Conservation (phyloP, 441 rosid species). For the Populus hybrid region DNA sequence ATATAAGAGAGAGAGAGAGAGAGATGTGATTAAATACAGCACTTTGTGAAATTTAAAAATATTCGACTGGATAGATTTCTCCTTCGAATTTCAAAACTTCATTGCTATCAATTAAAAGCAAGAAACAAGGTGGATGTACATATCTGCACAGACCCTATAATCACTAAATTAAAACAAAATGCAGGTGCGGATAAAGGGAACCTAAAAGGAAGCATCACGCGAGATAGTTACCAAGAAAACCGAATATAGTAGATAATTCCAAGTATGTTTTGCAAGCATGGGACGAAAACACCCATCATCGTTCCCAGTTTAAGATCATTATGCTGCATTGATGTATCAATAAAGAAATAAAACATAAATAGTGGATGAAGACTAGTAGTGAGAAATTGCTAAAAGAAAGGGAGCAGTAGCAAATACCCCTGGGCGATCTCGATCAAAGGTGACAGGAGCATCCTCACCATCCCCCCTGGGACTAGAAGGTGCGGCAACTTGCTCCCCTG, state of each 20-base stretch:
- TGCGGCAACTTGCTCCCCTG: slow-evolving; percentile 70
- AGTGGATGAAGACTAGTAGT: not conserved
- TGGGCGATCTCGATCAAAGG: slow-evolving; percentile 48
- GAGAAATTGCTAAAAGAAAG: not conserved
- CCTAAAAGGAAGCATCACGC: slow-evolving; percentile 11
- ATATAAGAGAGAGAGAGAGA: no score
- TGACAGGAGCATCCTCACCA: slow-evolving; percentile 64
- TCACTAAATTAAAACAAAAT: slow-evolving; percentile 3
- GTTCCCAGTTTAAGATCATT: slow-evolving; percentile 81
- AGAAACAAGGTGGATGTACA: not conserved
- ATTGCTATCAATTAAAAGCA: not conserved
- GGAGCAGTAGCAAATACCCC: slow-evolving; percentile 37
- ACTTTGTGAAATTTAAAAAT: no score
- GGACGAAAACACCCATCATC: slow-evolving; percentile 98
- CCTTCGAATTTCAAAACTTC: no score
- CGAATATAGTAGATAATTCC: slow-evolving; percentile 99
- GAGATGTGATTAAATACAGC: no score
- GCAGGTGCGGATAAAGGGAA: not conserved
- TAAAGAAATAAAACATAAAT: slow-evolving; percentile 26
- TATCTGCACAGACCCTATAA: not conserved
- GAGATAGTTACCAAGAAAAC: slow-evolving; percentile 71
- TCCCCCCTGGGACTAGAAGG: slow-evolving; percentile 83
- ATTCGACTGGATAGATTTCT: no score
- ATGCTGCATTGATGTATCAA: slow-evolving; percentile 54
- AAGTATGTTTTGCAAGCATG: slow-evolving; percentile 96